Conservation (phyloP, 1,284 basidiomycete genomes). For the Marasmius oreades region DNA sequence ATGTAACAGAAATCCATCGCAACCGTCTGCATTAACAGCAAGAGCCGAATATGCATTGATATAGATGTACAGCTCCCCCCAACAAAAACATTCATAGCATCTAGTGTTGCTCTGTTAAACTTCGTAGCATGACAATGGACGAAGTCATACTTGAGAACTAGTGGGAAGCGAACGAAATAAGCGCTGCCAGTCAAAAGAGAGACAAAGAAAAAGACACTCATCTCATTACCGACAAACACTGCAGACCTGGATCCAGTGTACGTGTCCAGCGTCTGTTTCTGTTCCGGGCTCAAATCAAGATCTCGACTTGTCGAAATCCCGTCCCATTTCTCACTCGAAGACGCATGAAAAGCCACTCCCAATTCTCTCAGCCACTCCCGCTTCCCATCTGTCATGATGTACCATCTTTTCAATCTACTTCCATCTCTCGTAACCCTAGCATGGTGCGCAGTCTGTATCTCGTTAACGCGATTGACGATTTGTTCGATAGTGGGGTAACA, state of each 20-base stretch:
- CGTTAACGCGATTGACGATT: slow-evolving; percentile 39
- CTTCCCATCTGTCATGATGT: slow-evolving; percentile 56
- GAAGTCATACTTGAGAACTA: slow-evolving; percentile 59
- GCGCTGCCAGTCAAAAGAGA: not conserved
- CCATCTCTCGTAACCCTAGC: slow-evolving; percentile 10
- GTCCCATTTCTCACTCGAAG: slow-evolving; percentile 18
- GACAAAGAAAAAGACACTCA: slow-evolving; percentile 21
- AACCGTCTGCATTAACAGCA: no score
- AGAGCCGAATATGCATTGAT: no score
- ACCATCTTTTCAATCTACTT: slow-evolving; percentile 30
- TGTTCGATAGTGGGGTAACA: slow-evolving; percentile 48
- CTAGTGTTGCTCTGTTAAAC: no score
- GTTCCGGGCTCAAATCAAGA: slow-evolving; percentile 30
- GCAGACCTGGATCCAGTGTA: slow-evolving; percentile 39
- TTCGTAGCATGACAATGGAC: slow-evolving; percentile 55
- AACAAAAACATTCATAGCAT: no score
- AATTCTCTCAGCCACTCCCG: slow-evolving; percentile 43
- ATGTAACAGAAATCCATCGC: no score
- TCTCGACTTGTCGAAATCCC: slow-evolving; percentile 31
- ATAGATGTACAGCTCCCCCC: no score
- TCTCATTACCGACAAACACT: slow-evolving; percentile 44
- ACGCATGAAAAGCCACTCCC: slow-evolving; percentile 29
- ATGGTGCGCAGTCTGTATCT: slow-evolving; percentile 27
- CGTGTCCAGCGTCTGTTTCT: slow-evolving; percentile 41
- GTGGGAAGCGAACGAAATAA: not conserved